Evolutionary conservation across 805 yeast genomes (phyloP).

Genomic region (Wickerhamiella shivajii): DNA sequence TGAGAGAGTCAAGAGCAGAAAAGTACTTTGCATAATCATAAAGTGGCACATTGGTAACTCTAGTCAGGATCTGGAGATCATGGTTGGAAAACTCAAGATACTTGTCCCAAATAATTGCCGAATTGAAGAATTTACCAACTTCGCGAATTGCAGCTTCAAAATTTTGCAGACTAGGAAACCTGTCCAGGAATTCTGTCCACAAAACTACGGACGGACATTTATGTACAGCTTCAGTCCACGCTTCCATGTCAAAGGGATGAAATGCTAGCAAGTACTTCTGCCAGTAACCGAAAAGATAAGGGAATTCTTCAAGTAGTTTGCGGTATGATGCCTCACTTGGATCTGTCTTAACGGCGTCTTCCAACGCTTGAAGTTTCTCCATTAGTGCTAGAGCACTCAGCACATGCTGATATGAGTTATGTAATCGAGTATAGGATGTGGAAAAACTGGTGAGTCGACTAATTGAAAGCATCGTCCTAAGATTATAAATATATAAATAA

Average conservation of each 20-base stretch:
- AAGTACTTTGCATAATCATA: constrained; percentile 79
- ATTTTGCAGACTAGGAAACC: constrained; percentile 16
- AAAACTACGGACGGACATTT: constrained; percentile 25
- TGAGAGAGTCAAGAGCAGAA: constrained; percentile 19
- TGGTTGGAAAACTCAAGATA: constrained; percentile 41
- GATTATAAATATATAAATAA: too few species aligned
- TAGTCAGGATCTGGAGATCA: constrained; percentile 26
- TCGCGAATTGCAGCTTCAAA: constrained; percentile 35
- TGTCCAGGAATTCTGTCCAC: constrained; percentile 24
- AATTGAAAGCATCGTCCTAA: too few species aligned
- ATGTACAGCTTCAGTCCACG: constrained; percentile 13
- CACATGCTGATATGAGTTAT: too few species aligned
- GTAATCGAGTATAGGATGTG: too few species aligned
- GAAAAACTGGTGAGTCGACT: too few species aligned
- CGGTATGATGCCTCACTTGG: constrained; percentile 14
- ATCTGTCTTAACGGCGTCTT: neutral
- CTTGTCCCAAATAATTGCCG: constrained; percentile 75
- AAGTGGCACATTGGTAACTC: constrained; percentile 39
- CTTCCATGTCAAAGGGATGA: constrained; percentile 11
- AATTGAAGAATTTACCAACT: constrained; percentile 58
- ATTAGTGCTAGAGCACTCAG: too few species aligned
- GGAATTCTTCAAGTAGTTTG: constrained; percentile 23
- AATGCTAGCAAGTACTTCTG: constrained; percentile 22
- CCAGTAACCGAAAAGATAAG: constrained; percentile 32
- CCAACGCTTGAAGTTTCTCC: too few species aligned